phyloP scores from a whole-genome alignment of 805 yeast species.

The Cyberlindnera maritima region DNA sequence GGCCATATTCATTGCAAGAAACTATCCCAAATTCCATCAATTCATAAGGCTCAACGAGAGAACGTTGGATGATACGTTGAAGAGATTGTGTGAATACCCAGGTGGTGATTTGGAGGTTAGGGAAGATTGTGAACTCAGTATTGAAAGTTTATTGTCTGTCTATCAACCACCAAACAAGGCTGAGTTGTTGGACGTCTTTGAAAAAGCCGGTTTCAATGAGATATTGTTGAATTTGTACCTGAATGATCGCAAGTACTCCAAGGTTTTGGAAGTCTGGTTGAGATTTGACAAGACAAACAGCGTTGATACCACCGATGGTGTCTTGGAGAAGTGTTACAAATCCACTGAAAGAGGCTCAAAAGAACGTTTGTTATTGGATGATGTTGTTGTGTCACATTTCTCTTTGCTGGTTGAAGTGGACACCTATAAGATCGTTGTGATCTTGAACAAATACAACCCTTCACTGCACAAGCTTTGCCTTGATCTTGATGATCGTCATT shows the following conservation, averaged over 20 bases:
- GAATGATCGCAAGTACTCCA: slow-evolving; percentile 48
- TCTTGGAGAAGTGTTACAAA: slow-evolving; percentile 27
- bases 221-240: slow-evolving; percentile 59
- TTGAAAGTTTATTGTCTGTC: slow-evolving; percentile 65
- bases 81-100: slow-evolving; percentile 44
- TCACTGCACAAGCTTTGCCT: slow-evolving; percentile 18
- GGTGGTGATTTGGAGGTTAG: slow-evolving; percentile 28
- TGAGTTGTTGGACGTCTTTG: slow-evolving; percentile 47
- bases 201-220: slow-evolving; percentile 51
- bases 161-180: slow-evolving; percentile 58
- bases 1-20: slow-evolving; percentile 73
- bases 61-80: slow-evolving; percentile 45
- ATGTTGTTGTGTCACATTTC: slow-evolving; percentile 17
- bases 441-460: slow-evolving; percentile 26
- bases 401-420: slow-evolving; percentile 29
- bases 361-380: slow-evolving; percentile 19
- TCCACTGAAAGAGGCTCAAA: slow-evolving; percentile 21
- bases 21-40: slow-evolving; percentile 82
- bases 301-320: slow-evolving; percentile 26
- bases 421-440: slow-evolving; percentile 27
- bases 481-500: slow-evolving; percentile 18
- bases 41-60: slow-evolving; percentile 71
- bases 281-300: slow-evolving; percentile 28
- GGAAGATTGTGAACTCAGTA: slow-evolving; percentile 71
- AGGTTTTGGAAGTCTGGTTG: slow-evolving; percentile 56